phyloP scores from a whole-genome alignment of 768 basidiomycete genomes.

The Lanmaoa rubissima region DNA sequence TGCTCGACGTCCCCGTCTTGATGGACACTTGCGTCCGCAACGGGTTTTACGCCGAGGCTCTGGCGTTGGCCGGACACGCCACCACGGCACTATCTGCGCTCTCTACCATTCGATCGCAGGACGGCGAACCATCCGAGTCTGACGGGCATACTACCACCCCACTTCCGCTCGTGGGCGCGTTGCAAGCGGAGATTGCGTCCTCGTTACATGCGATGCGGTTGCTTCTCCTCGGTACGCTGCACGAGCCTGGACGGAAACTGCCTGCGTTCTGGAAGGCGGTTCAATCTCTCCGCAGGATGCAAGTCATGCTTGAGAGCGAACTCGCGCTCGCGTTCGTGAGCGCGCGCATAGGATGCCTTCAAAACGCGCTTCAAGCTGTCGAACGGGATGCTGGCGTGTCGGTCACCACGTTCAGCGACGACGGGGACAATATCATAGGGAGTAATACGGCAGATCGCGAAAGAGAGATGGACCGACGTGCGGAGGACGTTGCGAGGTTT shows the following conservation, averaged over 20 bases:
- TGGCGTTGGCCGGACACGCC: conserved; percentile 79
- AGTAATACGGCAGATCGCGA: conserved; percentile 33
- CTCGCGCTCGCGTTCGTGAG: conserved; percentile 85
- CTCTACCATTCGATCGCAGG: conserved; percentile 36
- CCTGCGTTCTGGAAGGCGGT: conserved; percentile 90
- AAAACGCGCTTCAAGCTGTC: conserved; percentile 52
- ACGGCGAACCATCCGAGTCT: conserved; percentile 42
- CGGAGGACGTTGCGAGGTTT: conserved; percentile 72
- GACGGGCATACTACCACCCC: conserved; percentile 27
- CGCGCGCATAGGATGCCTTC: conserved; percentile 65
- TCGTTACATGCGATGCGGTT: conserved; percentile 67
- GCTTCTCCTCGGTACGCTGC: conserved; percentile 73
- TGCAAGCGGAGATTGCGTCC: conserved; percentile 65
- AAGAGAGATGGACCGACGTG: conserved; percentile 54
- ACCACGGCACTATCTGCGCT: conserved; percentile 43
- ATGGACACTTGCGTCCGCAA: conserved; percentile 93
- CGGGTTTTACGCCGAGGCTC: conserved; percentile 88
- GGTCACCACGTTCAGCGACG: conserved; percentile 8
- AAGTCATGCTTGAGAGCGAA: conserved; percentile 65
- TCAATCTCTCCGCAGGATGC: conserved; percentile 83
- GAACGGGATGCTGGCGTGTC: conserved; percentile 45
- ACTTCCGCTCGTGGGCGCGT: conserved; percentile 40
- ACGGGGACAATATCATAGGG: conserved; percentile 13
- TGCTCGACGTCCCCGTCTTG: conserved; percentile 86
- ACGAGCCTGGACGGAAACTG: conserved; percentile 80